phyloP scores from a whole-genome alignment of 805 yeast species.

The Trichomonascus vanleenenianus region DNA sequence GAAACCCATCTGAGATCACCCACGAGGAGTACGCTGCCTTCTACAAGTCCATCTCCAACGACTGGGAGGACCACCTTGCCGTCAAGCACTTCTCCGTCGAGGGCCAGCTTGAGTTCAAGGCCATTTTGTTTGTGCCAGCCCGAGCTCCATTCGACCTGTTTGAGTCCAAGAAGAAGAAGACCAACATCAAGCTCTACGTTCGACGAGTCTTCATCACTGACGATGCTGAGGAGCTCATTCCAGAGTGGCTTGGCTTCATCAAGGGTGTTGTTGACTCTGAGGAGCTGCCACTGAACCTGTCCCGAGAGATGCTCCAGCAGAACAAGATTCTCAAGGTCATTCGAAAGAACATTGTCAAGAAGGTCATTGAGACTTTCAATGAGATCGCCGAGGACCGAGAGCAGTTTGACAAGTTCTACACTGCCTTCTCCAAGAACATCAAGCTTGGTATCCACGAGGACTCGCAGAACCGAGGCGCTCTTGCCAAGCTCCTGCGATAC shows the following conservation, averaged over 20 bases:
- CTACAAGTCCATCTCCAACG: conserved; percentile 98
- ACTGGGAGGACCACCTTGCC: conserved; percentile 99
- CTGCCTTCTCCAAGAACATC: conserved; percentile 95
- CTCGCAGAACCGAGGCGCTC: conserved; percentile 90
- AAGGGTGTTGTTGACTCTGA: conserved; percentile 99
- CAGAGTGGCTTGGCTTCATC: conserved; percentile 96
- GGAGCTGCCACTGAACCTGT: conserved; percentile 98
- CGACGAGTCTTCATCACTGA: conserved; percentile 99
- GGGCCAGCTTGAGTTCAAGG: conserved; percentile 99
- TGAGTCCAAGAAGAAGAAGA: conserved; percentile 98
- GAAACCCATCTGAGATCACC: conserved; percentile 95
- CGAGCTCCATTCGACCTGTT: conserved; percentile 99
- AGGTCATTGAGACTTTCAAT: conserved; percentile 95
- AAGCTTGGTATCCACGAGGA: conserved; percentile 99
- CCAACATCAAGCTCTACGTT: conserved; percentile 96
- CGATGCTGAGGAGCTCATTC: conserved; percentile 98
- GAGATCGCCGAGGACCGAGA: conserved; percentile 99
- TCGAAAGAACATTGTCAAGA: conserved; percentile 98
- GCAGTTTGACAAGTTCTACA: conserved; percentile 97
- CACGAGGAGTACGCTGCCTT: conserved; percentile 98
- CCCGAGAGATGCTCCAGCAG: conserved; percentile 99
- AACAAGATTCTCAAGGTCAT: conserved; percentile 99
- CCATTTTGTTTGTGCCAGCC: conserved; percentile 94
- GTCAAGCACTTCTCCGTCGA: conserved; percentile 99
- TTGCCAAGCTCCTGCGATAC: conserved; percentile 94